Evolutionary conservation across 2,329 filamentous ascomycete genomes (phyloP).

Genomic region (Westerdykella aurantiaca): DNA sequence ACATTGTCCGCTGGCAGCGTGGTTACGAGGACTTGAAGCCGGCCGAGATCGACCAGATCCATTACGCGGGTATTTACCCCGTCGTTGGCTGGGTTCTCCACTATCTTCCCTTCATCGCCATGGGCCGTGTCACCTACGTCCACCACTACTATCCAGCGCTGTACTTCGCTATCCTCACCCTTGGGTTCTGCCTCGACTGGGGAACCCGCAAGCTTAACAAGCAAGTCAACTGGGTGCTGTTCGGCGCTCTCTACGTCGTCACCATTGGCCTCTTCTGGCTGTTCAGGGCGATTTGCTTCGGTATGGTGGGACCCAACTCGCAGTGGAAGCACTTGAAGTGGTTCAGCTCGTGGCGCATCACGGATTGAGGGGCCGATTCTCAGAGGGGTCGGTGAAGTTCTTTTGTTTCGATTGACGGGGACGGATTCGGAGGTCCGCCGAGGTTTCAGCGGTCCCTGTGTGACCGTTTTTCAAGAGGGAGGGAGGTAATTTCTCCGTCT

Average conservation of each 20-base stretch:
- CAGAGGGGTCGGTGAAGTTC: no score
- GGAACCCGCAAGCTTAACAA: constrained; percentile 62
- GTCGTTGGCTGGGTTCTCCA: constrained; percentile 92
- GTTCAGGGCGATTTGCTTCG: constrained; percentile 93
- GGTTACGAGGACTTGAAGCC: constrained; percentile 78
- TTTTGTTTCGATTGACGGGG: no score
- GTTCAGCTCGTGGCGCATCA: constrained; percentile 81
- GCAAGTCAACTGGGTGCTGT: constrained; percentile 61
- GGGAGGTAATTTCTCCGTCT: no score
- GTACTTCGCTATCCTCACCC: constrained; percentile 88
- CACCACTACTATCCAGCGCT: constrained; percentile 98
- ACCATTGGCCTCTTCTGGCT: constrained; percentile 79
- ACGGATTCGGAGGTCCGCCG: no score
- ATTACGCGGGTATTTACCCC: constrained; percentile 89
- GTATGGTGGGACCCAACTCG: constrained; percentile 79
- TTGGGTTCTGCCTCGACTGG: constrained; percentile 88
- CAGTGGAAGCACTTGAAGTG: constrained; percentile 92
- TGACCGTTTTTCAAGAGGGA: no score
- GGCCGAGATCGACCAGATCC: constrained; percentile 83
- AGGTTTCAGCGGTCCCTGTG: no score
- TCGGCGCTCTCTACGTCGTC: constrained; percentile 64
- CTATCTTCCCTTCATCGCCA: constrained; percentile 91
- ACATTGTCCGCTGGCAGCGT: constrained; percentile 90
- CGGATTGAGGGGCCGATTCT: constrained; percentile 48
- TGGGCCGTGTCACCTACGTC: constrained; percentile 98